A percentile compares a stretch with the other conserved stretches of the same genome.
Conservation (phyloP, 78 protist genomes). For the Monocercomonoides exilis region DNA sequence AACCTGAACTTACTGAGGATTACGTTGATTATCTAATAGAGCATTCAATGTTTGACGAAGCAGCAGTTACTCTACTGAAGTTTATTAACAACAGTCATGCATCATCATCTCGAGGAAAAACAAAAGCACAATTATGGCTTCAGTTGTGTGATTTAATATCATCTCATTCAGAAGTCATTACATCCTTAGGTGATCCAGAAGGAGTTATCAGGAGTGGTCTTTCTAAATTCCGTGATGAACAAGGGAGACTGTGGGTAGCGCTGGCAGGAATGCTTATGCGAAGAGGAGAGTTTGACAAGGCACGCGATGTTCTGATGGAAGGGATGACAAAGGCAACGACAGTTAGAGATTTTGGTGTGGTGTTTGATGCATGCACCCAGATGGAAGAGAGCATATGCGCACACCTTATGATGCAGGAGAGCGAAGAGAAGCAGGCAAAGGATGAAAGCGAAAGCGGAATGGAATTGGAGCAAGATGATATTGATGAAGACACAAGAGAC, state of each 20-base stretch:
- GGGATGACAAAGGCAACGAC: slow-evolving; percentile 67
- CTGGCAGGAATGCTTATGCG: slow-evolving; percentile 82
- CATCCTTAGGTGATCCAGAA: slow-evolving; percentile 23
- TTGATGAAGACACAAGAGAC: too few species aligned
- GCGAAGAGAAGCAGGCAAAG: neutral
- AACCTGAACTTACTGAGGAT: slow-evolving; percentile 69
- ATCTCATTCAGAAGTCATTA: slow-evolving; percentile 39
- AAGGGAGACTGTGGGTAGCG: slow-evolving; percentile 82
- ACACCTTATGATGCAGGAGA: neutral
- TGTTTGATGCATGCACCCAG: slow-evolving; percentile 87
- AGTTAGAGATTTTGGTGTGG: slow-evolving; percentile 77
- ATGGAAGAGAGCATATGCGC: slow-evolving; percentile 52
- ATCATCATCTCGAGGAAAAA: slow-evolving; percentile 55
- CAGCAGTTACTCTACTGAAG: slow-evolving; percentile 40
- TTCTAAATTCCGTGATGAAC: slow-evolving; percentile 62
- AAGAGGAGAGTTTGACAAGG: slow-evolving; percentile 75
- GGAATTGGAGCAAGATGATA: neutral
- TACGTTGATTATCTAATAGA: slow-evolving; percentile 63
- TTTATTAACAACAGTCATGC: slow-evolving; percentile 53
- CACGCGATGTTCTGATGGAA: slow-evolving; percentile 92
- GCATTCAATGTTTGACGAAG: slow-evolving; percentile 53
- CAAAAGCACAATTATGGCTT: slow-evolving; percentile 75
- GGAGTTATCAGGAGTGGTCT: slow-evolving; percentile 49
- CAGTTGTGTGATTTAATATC: slow-evolving; percentile 76
- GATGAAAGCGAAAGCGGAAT: neutral